These are phyloP conservation scores for Neobulgaria alba DNA, from an alignment of 2,329 filamentous ascomycete genomes.

Conservation along the genomic window DNA sequence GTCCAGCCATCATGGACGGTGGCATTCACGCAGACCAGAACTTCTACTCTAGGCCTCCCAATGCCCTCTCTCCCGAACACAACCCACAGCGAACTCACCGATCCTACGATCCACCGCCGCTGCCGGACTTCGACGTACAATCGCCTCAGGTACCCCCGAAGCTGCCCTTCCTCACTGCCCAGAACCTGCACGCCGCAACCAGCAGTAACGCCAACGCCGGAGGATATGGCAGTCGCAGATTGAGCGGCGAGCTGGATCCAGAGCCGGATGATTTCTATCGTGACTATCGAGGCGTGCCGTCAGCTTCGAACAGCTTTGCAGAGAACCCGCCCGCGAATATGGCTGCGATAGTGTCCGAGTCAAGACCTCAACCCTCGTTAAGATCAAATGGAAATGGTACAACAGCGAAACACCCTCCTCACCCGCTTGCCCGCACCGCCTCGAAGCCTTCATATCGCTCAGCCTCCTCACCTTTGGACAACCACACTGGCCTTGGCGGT, in stretches of 20 bases:
- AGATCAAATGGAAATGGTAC: constrained; percentile 44
- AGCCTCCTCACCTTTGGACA: constrained; percentile 44
- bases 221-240: constrained; percentile 13
- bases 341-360: constrained; percentile 29
- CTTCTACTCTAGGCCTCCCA: constrained; percentile 24
- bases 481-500: constrained; percentile 24
- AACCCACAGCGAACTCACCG: constrained; percentile 12
- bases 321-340: constrained; percentile 19
- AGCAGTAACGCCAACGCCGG: constrained; percentile 10
- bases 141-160: constrained; percentile 21
- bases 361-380: constrained; percentile 33
- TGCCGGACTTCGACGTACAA: constrained; percentile 15
- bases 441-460: constrained; percentile 41
- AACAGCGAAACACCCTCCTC: constrained; percentile 39
- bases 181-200: constrained; percentile 20
- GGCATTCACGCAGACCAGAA: constrained; percentile 28
- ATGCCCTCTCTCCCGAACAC: constrained; percentile 13
- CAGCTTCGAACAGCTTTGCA: constrained; percentile 15
- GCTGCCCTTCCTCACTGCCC: constrained; percentile 21
- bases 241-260: constrained; percentile 22
- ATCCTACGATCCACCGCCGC: constrained; percentile 19
- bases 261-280: constrained; percentile 43
- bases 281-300: constrained; percentile 33
- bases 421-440: constrained; percentile 33
- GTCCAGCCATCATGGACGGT: constrained; percentile 27